Evolutionary conservation across 2,329 filamentous ascomycete genomes (phyloP), one percentile per base, ranked within the genome.

Genomic region (Phyllosticta citribraziliensis): DNA sequence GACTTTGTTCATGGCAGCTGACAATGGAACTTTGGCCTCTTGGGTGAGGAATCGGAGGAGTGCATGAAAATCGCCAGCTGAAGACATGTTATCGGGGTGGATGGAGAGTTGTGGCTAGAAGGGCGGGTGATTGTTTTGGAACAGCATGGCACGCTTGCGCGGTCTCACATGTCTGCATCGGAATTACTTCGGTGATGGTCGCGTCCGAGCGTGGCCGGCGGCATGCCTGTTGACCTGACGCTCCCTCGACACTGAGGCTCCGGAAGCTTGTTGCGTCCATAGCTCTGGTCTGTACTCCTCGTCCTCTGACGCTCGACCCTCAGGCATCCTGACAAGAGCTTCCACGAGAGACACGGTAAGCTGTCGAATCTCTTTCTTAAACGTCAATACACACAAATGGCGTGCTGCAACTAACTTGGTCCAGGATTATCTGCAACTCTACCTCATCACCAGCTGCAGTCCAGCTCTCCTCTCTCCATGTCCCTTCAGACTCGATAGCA

Each of bases 1-100:
- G 60, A 82, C 74, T 67, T 83, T 84, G 59, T 75, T 68, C 70
- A 85, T 80, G 11, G 82, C 82, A 27, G 74, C 72, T 3, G 79
- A 78, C 5, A 85, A 72, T 2, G 83, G 80, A 0, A 85, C 65
- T 67, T 83, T 84, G 30, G 78, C 78, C 65, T 85, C 82, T 70
- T 83, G 78, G 1, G 80, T 80, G 24, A 85, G 72, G 64, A 86
- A 85, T 12, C 82, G 80, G 35, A 85, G 72, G 14, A 85, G 69
- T 14, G 71, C 66, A 67, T 80, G 78, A 5, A 80, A 66, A 52
- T 78, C 73, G 19, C 67, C 66, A 33, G 70, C 63, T 3, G 68
- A 69, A n/a, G 72, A 61, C 72, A 74, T 75, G n/a, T 40, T 14
- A 51, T 6, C 22, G 14, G 9, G 20, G 19, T 8, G 19, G 53